phyloP scores from a whole-genome alignment of 192 early-diverging fungal species.

The Coemansia sp. region DNA sequence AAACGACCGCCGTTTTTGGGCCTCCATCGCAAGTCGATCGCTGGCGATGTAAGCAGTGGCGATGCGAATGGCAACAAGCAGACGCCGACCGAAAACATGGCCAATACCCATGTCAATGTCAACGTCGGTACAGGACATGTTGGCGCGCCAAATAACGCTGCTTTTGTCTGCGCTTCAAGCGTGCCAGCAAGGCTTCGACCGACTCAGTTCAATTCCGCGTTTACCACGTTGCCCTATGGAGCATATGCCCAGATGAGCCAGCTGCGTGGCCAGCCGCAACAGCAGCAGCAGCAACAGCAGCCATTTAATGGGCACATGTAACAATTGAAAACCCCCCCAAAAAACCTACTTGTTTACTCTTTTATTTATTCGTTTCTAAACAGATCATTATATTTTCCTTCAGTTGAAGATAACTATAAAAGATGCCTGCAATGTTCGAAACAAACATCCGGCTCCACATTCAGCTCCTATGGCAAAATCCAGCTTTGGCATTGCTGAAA shows the following conservation, averaged over 20 bases:
- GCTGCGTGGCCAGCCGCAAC: constrained; percentile 8
- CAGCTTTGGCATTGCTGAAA: too few species aligned
- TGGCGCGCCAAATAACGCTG: background rate
- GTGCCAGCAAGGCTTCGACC: constrained; percentile 23
- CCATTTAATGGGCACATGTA: background rate
- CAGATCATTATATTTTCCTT: too few species aligned
- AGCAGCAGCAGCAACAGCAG: too few species aligned
- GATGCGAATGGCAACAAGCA: background rate
- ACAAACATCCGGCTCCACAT: too few species aligned
- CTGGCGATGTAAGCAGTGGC: constrained; percentile 2
- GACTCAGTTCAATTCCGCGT: constrained; percentile 47
- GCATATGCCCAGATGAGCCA: constrained; percentile 30
- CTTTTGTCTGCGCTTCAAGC: background rate
- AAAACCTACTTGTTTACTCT: too few species aligned
- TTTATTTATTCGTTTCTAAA: too few species aligned
- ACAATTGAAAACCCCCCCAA: too few species aligned
- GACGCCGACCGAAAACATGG: background rate
- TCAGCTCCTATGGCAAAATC: too few species aligned
- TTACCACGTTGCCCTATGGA: constrained; percentile 49
- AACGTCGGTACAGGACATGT: background rate
- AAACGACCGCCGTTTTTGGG: constrained; percentile 41
- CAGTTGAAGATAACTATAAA: too few species aligned
- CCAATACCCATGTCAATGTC: background rate
- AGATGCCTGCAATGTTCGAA: too few species aligned
- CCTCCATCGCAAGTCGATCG: constrained; percentile 26